phyloP scores from a whole-genome alignment of 495 filamentous ascomycete genomes.

The Umbilicaria muhlenbergii region DNA sequence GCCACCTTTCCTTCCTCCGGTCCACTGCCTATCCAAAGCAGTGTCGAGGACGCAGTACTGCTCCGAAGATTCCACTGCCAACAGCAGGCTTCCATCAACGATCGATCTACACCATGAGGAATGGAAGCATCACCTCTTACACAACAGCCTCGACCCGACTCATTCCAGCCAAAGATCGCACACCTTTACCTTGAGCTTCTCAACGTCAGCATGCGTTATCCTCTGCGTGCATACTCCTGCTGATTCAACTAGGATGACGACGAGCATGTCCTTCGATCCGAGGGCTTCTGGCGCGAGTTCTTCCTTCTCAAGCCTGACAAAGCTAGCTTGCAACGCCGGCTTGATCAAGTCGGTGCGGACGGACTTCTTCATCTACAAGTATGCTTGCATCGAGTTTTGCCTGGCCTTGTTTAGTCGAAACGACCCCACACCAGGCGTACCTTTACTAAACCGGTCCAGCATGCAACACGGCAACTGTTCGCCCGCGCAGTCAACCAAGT shows the following conservation, averaged over 20 bases:
- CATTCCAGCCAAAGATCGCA: constrained; percentile 87
- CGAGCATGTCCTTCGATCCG: constrained; percentile 51
- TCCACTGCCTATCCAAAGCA: too few relatives aligned
- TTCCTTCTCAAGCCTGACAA: constrained; percentile 75
- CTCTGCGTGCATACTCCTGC: background rate
- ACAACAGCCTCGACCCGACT: constrained; percentile 77
- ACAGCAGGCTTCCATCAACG: background rate
- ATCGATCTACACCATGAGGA: constrained; percentile 7
- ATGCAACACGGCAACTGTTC: constrained; percentile 68
- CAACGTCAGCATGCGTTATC: constrained; percentile 36
- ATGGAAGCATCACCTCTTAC: constrained; percentile 93
- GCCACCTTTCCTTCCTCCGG: too few relatives aligned
- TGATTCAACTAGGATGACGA: constrained; percentile 30
- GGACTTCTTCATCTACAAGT: constrained; percentile 64
- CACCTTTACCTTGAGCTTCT: constrained; percentile 79
- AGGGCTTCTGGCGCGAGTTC: constrained; percentile 94
- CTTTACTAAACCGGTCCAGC: constrained; percentile 21
- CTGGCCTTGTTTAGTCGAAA: too few relatives aligned
- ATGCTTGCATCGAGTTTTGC: constrained; percentile 5
- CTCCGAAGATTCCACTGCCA: too few relatives aligned
- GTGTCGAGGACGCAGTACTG: too few relatives aligned
- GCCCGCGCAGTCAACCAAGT: constrained; percentile 52
- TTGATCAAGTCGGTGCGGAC: constrained; percentile 52
- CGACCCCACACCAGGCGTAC: too few relatives aligned
- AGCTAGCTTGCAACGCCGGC: constrained; percentile 42